Evolutionary conservation across 1,139 yeast species (phyloP), one percentile per base, ranked within the genome.

Genomic region (Hyphopichia burtonii): DNA sequence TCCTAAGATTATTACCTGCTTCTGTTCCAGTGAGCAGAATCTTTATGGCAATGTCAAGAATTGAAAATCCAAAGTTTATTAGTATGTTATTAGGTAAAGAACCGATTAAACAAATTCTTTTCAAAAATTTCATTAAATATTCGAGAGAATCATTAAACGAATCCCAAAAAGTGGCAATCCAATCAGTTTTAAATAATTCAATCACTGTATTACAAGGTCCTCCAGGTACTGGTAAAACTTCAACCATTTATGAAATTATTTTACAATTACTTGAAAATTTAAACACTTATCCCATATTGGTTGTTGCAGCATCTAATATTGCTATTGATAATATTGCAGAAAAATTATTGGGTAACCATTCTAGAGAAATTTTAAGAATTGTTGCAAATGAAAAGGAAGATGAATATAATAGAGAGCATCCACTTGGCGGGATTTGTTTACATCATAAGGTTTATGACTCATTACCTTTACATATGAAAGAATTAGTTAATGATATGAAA

Each of bases 301-400:
- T 84, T 41, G 88, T 83, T 41, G 90, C 91, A 0, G 86, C 88
- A 0, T 83, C 89, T 1, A 83, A 83, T 53, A 80, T 83, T 55
- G 90, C 91, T 2, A 82, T 83, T 52, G 91, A 83, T 56, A 83
- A 83, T 51, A 83, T 83, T 58, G 90, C 89, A 0, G 90, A 83
- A 53, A 83, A 83, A 53, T 66, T 83, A 45, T 55, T 79, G 55
- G 65, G 65, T 3, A 69, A 72, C 34, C 77, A 78, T 47, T 76
- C 74, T 6, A 71, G 71, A 39, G 76, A 76, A 33, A 74, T 83
- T 17, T 57, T 83, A 40, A 70, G 91, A 65, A 80, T 83, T 44
- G 77, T 80, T 1, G 78, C 89, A 0, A 66, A 65, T 39, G 78
- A 80, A 39, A 84, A 83, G 54, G 87, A 83, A 52, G 63, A 68